Evolutionary conservation across 176 grass and related monocot genomes (phyloP), one percentile per base, ranked within the genome.

Genomic region (Aegilops umbellulata): DNA sequence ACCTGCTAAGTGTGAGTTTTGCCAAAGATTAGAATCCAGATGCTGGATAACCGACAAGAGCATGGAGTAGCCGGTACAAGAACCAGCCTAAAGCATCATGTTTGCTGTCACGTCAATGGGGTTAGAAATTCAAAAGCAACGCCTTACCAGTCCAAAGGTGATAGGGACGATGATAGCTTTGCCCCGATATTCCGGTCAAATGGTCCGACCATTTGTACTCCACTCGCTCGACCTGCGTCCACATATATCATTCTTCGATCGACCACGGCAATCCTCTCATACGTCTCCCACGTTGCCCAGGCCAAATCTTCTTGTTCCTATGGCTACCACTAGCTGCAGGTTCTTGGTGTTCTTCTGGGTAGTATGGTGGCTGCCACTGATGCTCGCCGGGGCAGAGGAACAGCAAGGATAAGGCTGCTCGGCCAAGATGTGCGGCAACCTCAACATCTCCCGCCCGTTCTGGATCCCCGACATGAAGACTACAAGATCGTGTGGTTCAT

Each of bases 381-480:
- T 65, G 25, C 13, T 65, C 62, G 62, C 25, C 6, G 17, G 1
- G 17, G 0, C 51, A 8, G 51, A 17, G 53, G 49, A 6, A 1
- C 6, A 57, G 7, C 53, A 8, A 20, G 7, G 2, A 6, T 5
- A 55, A 0, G 6, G 0, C 42, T 44, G 42, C 64, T 3, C 14
- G 10, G 7, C 0, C 1, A 32, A 1, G 39, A 42, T 2, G 4
- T 81, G 63, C 64, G 63, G 63, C 19, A 16, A 69, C 26, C 10
- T 67, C 3, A 81, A 5, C 26, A 34, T 81, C 36, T 67, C 41
- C 9, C 3, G 4, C 1, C 79, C 79, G 2, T 81, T 81, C 41
- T 68, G 62, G 62, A 6, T 68, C 39, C 0, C 0, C 0, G 14
- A 41, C 8, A 0, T 0, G 0, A 2, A 64, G 6, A 7, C 8